These are phyloP conservation scores for Prunus armeniaca DNA, from an alignment of 306 rosid species.

Conservation along the genomic window DNA sequence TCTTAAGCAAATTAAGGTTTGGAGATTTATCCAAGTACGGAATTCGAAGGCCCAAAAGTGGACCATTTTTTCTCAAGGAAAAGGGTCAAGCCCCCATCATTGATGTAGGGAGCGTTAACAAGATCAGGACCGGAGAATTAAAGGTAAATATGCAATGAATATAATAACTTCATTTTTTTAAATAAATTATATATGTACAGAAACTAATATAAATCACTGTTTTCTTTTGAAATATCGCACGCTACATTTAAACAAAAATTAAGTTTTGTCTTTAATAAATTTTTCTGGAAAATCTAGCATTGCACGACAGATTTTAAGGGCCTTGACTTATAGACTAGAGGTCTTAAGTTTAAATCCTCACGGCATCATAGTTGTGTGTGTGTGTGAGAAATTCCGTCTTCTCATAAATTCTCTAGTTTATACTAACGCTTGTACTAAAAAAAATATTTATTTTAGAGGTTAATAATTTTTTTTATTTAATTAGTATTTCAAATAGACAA, in stretches of 20 bases:
- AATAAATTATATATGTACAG: neutral
- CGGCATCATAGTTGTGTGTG: no score
- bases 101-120: slow-evolving; percentile 52
- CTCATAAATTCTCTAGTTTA: no score
- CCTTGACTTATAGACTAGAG: no score
- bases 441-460: no score
- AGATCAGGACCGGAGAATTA: slow-evolving; percentile 37
- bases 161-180: neutral
- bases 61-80: slow-evolving; percentile 47
- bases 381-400: no score
- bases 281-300: no score
- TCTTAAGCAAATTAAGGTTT: slow-evolving; percentile 31
- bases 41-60: slow-evolving; percentile 38
- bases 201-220: no score
- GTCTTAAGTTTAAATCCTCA: no score
- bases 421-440: no score
- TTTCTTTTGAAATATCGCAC: neutral
- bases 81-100: slow-evolving; percentile 57
- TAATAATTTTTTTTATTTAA: neutral
- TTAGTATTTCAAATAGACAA: neutral
- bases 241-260: no score
- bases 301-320: no score
- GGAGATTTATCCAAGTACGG: slow-evolving; percentile 52
- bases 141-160: slow-evolving; percentile 32
- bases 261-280: no score